A percentile compares a stretch with the other conserved stretches of the same genome.
phyloP scores from a whole-genome alignment of 2,329 filamentous ascomycete genomes.

The Nemania serpens region DNA sequence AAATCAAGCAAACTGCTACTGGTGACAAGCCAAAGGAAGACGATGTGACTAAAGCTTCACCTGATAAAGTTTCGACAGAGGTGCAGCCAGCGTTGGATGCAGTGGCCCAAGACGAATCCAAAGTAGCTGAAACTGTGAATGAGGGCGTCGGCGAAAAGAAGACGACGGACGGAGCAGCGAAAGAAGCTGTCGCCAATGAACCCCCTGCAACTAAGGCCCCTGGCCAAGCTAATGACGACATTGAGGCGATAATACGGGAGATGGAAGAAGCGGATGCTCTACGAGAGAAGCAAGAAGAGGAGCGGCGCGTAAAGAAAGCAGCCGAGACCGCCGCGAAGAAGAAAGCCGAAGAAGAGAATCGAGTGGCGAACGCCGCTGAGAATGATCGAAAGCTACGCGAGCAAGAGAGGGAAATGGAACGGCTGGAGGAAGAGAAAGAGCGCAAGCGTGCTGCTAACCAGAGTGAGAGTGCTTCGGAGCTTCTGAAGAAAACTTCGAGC shows the following conservation, averaged over 20 bases:
- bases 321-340: slow-evolving; percentile 53
- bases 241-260: slow-evolving; percentile 65
- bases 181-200: slow-evolving; percentile 39
- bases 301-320: slow-evolving; percentile 47
- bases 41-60: slow-evolving; percentile 42
- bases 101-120: slow-evolving; percentile 28
- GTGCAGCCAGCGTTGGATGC: slow-evolving; percentile 33
- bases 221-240: slow-evolving; percentile 53
- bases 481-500: slow-evolving; percentile 45
- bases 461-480: slow-evolving; percentile 57
- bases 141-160: slow-evolving; percentile 38
- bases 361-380: slow-evolving; percentile 56
- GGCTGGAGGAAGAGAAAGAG: slow-evolving; percentile 72
- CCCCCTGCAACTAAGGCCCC: slow-evolving; percentile 43
- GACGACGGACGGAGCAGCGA: slow-evolving; percentile 36
- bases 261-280: slow-evolving; percentile 62
- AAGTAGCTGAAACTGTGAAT: slow-evolving; percentile 43
- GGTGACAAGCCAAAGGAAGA: slow-evolving; percentile 55
- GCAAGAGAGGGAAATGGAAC: slow-evolving; percentile 73
- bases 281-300: slow-evolving; percentile 55
- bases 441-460: slow-evolving; percentile 56
- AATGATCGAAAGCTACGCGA: slow-evolving; percentile 70
- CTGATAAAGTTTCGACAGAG: slow-evolving; percentile 40
- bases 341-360: slow-evolving; percentile 49
- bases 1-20: slow-evolving; percentile 66